Base-by-base conservation (phyloP, 306 rosid species). In the Cotoneaster glaucophyllus region DNA sequence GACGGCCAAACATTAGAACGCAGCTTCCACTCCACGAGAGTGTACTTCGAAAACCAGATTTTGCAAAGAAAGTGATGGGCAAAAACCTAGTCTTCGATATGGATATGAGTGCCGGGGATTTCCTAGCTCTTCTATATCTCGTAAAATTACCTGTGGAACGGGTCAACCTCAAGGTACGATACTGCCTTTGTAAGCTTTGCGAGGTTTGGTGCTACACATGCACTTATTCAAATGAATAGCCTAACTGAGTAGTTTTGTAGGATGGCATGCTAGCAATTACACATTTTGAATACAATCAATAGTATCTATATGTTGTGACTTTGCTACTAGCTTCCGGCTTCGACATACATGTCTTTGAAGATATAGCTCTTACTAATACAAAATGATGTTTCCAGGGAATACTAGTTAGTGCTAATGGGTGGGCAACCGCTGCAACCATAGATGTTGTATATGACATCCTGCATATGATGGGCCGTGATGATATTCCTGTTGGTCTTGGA, bases 91-190 rank as follows among this genome's bases (percentile, higher is more conserved):
- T 88, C 19, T 86, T 90, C 75, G 96, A 90, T 77, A 85, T 88
- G 93, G 96, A 90, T 74, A 86, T 90, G 93, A 88, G 93, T 73
- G 93, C 85, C 13, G 91, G 96, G 69, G 96, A 88, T 73, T 88
- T 88, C 71, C 71, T 86, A 10, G 79, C 89, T 57, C 85, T 86
- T 24, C 71, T 90, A 39, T 88, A 88, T 71, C 89, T 88, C 72
- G 82, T 90, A 22, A 86, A 88, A 78, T 77, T 88, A 39, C 91
- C 93, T 62, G 78, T 75, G 57, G 84, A 88, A 80, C 59, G 85
- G 4, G 82, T 90, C 75, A 70, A 86, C 81, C 85, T 86, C 56
- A 88, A 88, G 92, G 95, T 87, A 79, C 44, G 39, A 34, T 45
- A 22, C 28, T n/a, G 11, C 34, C 13, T 22, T 13, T 8, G 13